A percentile compares a stretch with the other conserved stretches of the same genome.
Evolutionary conservation across 2,329 filamentous ascomycete species (phyloP).

Genomic region (Epichloe festucae): DNA sequence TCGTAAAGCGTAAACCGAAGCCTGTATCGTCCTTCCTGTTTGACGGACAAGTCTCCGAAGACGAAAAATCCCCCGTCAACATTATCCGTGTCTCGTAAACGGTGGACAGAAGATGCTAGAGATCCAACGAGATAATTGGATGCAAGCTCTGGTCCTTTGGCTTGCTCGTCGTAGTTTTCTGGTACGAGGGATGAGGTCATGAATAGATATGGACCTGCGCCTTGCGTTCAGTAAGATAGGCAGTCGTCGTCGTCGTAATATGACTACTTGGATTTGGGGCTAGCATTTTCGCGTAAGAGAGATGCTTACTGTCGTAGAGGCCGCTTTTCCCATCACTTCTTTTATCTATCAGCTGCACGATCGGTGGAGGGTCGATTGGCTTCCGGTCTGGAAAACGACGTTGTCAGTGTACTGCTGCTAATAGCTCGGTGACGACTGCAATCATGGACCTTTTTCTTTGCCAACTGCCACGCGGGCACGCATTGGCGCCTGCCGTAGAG

Average conservation of each 20-base stretch:
- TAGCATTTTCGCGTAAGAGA: too few species aligned
- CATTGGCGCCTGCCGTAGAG: slow-evolving; percentile 10
- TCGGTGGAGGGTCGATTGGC: slow-evolving; percentile 77
- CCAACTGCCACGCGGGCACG: slow-evolving; percentile 55
- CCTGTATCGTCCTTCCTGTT: slow-evolving; percentile 57
- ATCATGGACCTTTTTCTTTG: slow-evolving; percentile 56
- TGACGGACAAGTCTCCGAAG: slow-evolving; percentile 78
- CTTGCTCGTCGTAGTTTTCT: slow-evolving; percentile 28
- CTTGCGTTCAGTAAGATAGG: background rate
- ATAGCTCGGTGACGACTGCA: too few species aligned
- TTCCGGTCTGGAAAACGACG: slow-evolving; percentile 49
- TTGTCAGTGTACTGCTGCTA: too few species aligned
- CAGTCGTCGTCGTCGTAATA: too few species aligned
- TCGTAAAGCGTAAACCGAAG: slow-evolving; percentile 64
- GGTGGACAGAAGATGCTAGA: slow-evolving; percentile 67
- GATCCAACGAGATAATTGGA: slow-evolving; percentile 53
- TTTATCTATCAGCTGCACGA: slow-evolving; percentile 50
- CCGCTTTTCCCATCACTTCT: slow-evolving; percentile 10
- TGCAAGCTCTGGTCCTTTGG: slow-evolving; percentile 17
- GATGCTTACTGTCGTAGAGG: slow-evolving; percentile 13
- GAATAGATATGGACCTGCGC: slow-evolving; percentile 34
- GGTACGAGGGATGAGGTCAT: slow-evolving; percentile 30
- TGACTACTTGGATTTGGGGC: too few species aligned
- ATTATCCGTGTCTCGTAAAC: slow-evolving; percentile 67
- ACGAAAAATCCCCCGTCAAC: slow-evolving; percentile 81